Conservation (phyloP, 768 basidiomycete genomes). For the Russula brevipes region DNA sequence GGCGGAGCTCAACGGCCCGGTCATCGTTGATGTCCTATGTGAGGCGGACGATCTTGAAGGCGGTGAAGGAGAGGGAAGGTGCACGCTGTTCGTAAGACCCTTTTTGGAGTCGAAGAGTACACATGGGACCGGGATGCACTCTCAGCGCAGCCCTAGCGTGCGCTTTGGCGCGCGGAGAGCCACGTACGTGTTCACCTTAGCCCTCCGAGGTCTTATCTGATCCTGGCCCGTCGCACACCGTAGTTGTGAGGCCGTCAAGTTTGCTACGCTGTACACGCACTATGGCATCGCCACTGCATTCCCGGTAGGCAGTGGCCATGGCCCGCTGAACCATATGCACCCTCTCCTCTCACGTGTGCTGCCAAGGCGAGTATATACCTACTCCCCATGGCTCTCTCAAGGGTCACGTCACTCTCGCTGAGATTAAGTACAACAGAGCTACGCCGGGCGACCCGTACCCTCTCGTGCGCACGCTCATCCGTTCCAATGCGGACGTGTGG, state of each 20-base stretch:
- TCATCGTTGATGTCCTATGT: constrained; percentile 65
- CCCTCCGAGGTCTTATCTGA: neutral
- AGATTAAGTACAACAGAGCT: constrained; percentile 33
- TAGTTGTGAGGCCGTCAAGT: constrained; percentile 55
- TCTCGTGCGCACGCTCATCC: constrained; percentile 59
- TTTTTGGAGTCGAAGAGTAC: constrained; percentile 65
- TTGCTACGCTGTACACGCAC: constrained; percentile 70
- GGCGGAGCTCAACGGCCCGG: constrained; percentile 16
- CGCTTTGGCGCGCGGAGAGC: constrained; percentile 48
- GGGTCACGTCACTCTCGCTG: neutral
- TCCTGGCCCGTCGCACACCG: neutral
- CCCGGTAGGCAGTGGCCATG: constrained; percentile 67
- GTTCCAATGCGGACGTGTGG: constrained; percentile 53
- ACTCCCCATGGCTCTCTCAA: neutral
- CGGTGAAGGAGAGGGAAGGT: neutral
- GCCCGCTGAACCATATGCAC: constrained; percentile 86
- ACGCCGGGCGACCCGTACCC: constrained; percentile 61
- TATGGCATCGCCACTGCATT: constrained; percentile 65
- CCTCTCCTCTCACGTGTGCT: constrained; percentile 45
- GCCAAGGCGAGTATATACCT: constrained; percentile 44
- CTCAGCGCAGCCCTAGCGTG: constrained; percentile 78
- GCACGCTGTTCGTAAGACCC: constrained; percentile 54
- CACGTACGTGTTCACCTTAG: constrained; percentile 33
- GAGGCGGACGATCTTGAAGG: constrained; percentile 32
- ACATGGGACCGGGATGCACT: constrained; percentile 91